phyloP scores from a whole-genome alignment of 2,329 filamentous ascomycete species.

The Clonostachys solani region DNA sequence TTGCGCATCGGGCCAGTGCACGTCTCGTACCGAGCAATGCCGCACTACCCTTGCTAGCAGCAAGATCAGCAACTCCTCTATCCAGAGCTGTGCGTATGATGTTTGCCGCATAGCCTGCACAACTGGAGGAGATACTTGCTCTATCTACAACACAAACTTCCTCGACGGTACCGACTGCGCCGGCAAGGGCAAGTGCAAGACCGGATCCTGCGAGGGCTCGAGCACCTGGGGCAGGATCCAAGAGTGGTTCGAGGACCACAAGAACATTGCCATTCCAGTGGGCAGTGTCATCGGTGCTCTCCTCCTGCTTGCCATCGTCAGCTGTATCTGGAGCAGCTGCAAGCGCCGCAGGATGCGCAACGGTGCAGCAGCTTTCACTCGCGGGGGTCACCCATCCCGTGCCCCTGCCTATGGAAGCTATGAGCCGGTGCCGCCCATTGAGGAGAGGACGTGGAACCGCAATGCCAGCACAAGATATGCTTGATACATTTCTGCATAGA shows the following conservation, averaged over 20 bases:
- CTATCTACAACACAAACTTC: slow-evolving; percentile 83
- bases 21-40: slow-evolving; percentile 86
- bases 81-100: slow-evolving; percentile 69
- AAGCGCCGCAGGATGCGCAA: slow-evolving; percentile 9
- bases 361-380: not conserved
- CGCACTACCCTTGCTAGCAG: slow-evolving; percentile 75
- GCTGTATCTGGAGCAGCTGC: slow-evolving; percentile 55
- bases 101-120: slow-evolving; percentile 76
- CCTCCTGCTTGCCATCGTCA: slow-evolving; percentile 57
- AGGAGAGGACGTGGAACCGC: slow-evolving; percentile 4
- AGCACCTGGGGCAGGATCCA: slow-evolving; percentile 66
- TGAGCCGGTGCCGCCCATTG: not conserved
- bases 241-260: slow-evolving; percentile 74
- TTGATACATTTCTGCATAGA: slow-evolving; percentile 3
- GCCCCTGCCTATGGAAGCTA: not conserved
- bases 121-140: slow-evolving; percentile 62
- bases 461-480: slow-evolving; percentile 13
- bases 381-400: not conserved
- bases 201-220: slow-evolving; percentile 72
- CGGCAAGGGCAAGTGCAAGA: slow-evolving; percentile 73
- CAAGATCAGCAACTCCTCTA: slow-evolving; percentile 73
- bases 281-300: slow-evolving; percentile 68
- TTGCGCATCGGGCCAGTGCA: slow-evolving; percentile 93
- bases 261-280: slow-evolving; percentile 78
- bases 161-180: slow-evolving; percentile 85